Percentiles rank a stretch among this genome's conserved stretches.
phyloP scores from a whole-genome alignment of 2,329 filamentous ascomycete species.

The Beauveria rudraprayagi region DNA sequence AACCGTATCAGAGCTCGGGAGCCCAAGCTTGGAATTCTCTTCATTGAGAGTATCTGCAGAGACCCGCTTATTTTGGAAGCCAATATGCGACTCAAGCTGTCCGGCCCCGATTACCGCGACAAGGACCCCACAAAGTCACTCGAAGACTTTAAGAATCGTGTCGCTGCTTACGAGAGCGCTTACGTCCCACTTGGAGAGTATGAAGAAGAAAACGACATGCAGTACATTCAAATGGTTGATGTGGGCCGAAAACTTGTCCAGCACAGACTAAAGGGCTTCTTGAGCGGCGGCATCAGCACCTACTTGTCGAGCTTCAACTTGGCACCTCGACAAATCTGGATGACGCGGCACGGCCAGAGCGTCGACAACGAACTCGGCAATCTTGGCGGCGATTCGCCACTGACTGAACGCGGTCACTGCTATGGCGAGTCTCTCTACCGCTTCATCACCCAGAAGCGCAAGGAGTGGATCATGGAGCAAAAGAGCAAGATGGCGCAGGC shows the following conservation, averaged over 20 bases:
- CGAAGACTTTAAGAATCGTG: constrained; percentile 85
- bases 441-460: constrained; percentile 76
- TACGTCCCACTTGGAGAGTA: constrained; percentile 87
- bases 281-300: constrained; percentile 85
- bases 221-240: constrained; percentile 97
- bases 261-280: constrained; percentile 82
- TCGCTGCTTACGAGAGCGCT: constrained; percentile 86
- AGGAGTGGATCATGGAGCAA: constrained; percentile 76
- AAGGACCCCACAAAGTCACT: constrained; percentile 83
- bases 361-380: constrained; percentile 79
- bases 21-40: constrained; percentile 82
- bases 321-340: constrained; percentile 93
- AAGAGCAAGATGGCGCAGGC: constrained; percentile 67
- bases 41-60: constrained; percentile 89
- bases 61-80: constrained; percentile 80
- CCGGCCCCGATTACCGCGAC: constrained; percentile 89
- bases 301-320: constrained; percentile 97
- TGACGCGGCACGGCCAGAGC: constrained; percentile 90
- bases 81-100: constrained; percentile 95
- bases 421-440: constrained; percentile 74
- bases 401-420: constrained; percentile 70
- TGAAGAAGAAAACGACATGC: constrained; percentile 83
- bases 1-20: constrained; percentile 75
- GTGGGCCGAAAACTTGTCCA: constrained; percentile 91
- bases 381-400: constrained; percentile 80